phyloP scores from a whole-genome alignment of 2,329 filamentous ascomycete species.

The Graphium sp. region DNA sequence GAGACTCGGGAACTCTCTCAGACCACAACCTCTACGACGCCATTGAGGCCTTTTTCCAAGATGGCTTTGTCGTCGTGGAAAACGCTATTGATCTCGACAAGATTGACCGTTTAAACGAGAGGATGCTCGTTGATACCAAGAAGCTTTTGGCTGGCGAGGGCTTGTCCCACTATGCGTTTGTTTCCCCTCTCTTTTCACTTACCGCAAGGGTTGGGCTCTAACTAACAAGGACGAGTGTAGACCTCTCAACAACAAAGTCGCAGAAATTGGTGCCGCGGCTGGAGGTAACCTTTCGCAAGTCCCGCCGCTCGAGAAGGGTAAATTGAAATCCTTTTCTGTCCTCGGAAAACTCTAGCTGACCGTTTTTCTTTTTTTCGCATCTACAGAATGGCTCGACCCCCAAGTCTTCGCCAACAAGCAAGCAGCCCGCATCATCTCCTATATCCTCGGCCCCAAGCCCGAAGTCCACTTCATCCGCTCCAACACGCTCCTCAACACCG shows the following conservation, averaged over 20 bases:
- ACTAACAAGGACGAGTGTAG: constrained; percentile 2
- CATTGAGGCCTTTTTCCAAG: constrained; percentile 11
- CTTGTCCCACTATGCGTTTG: constrained; percentile 7
- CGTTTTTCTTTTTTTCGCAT: too few relatives aligned
- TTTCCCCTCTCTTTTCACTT: background rate
- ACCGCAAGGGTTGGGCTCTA: too few relatives aligned
- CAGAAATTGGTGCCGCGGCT: constrained; percentile 7
- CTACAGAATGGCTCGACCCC: constrained; percentile 9
- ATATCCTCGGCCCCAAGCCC: constrained; percentile 9
- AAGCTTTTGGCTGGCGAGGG: constrained; percentile 8
- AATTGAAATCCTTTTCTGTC: too few relatives aligned
- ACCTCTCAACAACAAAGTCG: constrained; percentile 8
- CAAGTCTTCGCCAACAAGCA: constrained; percentile 14
- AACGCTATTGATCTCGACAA: constrained; percentile 10
- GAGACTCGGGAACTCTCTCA: too few relatives aligned
- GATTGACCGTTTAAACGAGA: constrained; percentile 12
- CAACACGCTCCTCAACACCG: constrained; percentile 8
- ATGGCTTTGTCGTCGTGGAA: constrained; percentile 10
- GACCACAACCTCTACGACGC: constrained; percentile 11
- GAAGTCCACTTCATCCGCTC: constrained; percentile 10
- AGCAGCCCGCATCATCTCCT: constrained; percentile 7
- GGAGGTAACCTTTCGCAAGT: constrained; percentile 10
- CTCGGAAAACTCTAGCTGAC: too few relatives aligned
- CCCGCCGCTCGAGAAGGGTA: constrained; percentile 8
- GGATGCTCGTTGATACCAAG: constrained; percentile 9